Conservation (phyloP, 1,284 basidiomycete genomes). For the Papiliotrema fonsecae region DNA sequence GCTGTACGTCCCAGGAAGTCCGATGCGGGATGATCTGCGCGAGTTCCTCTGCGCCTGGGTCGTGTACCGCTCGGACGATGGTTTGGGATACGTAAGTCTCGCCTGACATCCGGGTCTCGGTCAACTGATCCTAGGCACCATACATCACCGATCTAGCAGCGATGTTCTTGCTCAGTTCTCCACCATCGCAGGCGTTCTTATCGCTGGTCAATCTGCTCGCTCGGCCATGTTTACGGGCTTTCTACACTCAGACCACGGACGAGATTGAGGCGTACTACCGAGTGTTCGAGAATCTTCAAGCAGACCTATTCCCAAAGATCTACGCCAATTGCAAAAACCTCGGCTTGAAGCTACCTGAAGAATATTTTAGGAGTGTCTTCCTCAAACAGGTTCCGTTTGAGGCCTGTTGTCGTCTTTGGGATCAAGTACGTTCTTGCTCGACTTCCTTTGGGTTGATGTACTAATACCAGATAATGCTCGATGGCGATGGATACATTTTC, state of each 20-base stretch:
- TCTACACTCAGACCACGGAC: constrained; percentile 72
- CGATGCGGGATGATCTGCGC: constrained; percentile 77
- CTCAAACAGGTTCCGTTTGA: constrained; percentile 84
- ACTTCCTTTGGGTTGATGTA: not conserved
- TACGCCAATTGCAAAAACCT: constrained; percentile 93
- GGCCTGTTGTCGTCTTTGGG: constrained; percentile 81
- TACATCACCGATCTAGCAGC: constrained; percentile 60
- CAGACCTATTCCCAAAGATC: constrained; percentile 75
- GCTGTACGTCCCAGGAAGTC: constrained; percentile 76
- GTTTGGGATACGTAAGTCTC: constrained; percentile 64
- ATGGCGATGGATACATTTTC: constrained; percentile 57
- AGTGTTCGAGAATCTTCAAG: constrained; percentile 45
- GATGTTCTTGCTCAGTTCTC: constrained; percentile 84
- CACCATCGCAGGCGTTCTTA: constrained; percentile 68
- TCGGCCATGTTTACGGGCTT: constrained; percentile 76
- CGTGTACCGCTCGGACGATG: constrained; percentile 81
- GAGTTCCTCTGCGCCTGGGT: constrained; percentile 89
- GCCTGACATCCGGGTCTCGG: not conserved
- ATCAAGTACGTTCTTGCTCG: constrained; percentile 51
- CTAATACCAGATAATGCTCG: constrained; percentile 37
- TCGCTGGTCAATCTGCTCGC: constrained; percentile 84
- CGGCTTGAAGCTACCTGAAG: constrained; percentile 39
- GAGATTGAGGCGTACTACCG: constrained; percentile 64
- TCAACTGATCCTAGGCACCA: constrained; percentile 33
- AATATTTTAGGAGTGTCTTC: constrained; percentile 76